Evolutionary conservation across 2,329 filamentous ascomycete genomes (phyloP), one percentile per base, ranked within the genome.

Genomic region (Fusarium phyllophilum): DNA sequence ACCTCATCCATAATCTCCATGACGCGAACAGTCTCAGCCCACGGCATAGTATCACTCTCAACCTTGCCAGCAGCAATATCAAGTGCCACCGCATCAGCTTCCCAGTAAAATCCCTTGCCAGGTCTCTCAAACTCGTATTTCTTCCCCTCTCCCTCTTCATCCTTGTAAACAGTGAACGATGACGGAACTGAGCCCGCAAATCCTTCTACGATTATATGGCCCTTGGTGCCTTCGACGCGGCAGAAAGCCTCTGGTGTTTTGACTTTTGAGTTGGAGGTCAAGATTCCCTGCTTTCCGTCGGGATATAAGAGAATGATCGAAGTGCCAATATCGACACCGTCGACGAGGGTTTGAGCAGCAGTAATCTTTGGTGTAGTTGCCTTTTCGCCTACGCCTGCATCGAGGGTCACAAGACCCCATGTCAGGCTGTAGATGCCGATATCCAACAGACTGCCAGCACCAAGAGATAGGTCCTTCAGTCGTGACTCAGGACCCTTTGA

Each of bases 1-100:
- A 86, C 80, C 64, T 86, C 83, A 66, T 88, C 86, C 82, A 88
- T 81, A 24, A 87, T 80, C 62, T 83, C 82, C 80, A 88, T 79
- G 0, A 87, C 80, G 0, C 83, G 79, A 17, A 87, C 62, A 0
- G 85, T 87, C 77, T 87, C 85, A 0, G 79, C 75, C 83, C 83
- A 86, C 0, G 85, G 84, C 82, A 87, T 85, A 7, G 82, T 78
- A 1, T 75, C 75, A 59, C 81, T 86, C 70, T 86, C 78, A 11
- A 75, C 78, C 54, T 75, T 81, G 0, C 82, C 83, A 8, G 81
- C 80, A 5, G 79, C 78, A 45, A 86, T 79, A 67, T 85, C 83
- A 10, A 81, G 52, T 0, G 85, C 85, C 10, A 83, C 82, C 1
- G 81, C 81, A 66, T 86, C 85, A 6, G 84, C 84, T 70, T 88